phyloP scores from a whole-genome alignment of 306 rosid genomes.

The Dalbergia cultrata region DNA sequence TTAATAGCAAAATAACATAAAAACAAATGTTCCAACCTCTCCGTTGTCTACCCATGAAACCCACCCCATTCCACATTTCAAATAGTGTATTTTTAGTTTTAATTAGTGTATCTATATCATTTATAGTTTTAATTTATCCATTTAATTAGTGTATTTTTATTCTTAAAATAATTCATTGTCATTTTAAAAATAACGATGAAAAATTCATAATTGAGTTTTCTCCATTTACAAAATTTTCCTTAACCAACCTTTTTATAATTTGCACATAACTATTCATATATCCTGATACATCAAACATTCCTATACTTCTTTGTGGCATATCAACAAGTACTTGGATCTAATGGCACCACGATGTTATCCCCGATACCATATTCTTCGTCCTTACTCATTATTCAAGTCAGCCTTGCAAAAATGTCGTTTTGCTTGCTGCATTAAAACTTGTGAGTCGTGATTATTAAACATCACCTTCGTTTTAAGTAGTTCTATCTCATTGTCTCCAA shows the following conservation, averaged over 20 bases:
- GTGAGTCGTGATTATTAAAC: constrained; percentile 1
- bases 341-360: constrained; percentile 44
- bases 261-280: background rate
- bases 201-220: background rate
- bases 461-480: constrained; percentile 37
- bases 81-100: no score
- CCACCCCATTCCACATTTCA: no score
- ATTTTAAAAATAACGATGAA: background rate
- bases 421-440: constrained; percentile 20
- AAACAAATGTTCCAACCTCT: no score
- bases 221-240: background rate
- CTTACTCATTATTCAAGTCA: background rate
- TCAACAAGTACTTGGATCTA: constrained; percentile 33
- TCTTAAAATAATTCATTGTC: background rate
- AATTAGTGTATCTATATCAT: no score
- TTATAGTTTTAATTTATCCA: background rate
- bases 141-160: background rate
- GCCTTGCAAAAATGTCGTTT: constrained; percentile 17
- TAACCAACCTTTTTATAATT: background rate
- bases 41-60: no score
- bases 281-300: background rate
- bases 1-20: no score
- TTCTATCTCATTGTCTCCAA: constrained; percentile 39
- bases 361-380: constrained; percentile 10
- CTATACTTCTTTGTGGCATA: background rate